Evolutionary conservation across 495 filamentous ascomycete genomes (phyloP).

Genomic region (Aspergillus incahuasiensis): DNA sequence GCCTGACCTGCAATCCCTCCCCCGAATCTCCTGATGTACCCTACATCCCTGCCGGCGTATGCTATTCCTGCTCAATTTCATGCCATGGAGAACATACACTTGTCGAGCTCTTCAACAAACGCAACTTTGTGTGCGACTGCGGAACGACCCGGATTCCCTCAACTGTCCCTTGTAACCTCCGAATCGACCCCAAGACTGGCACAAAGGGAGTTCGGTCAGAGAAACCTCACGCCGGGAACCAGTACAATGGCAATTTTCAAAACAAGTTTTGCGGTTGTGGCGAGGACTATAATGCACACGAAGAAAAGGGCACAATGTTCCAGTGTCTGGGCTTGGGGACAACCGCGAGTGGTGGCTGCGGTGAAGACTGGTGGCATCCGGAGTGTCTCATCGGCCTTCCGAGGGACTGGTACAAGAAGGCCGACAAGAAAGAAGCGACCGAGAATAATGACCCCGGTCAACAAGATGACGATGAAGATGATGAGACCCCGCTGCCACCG

Average conservation of each 20-base stretch:
- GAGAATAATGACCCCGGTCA: constrained; percentile 13
- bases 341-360: constrained; percentile 77
- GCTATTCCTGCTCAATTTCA: constrained; percentile 93
- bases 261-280: constrained; percentile 91
- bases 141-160: constrained; percentile 76
- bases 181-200: constrained; percentile 67
- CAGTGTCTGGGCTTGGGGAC: constrained; percentile 88
- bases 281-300: constrained; percentile 75
- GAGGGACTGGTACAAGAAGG: constrained; percentile 42
- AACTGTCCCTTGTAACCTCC: constrained; percentile 68
- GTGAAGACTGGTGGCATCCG: constrained; percentile 99
- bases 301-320: constrained; percentile 98
- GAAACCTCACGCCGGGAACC: constrained; percentile 64
- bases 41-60: constrained; percentile 79
- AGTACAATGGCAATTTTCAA: constrained; percentile 91
- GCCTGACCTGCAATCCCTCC: constrained; percentile 87
- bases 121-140: constrained; percentile 95
- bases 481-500: constrained; percentile 62
- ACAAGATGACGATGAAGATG: constrained; percentile 41
- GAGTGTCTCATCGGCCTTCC: constrained; percentile 83
- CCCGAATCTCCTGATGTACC: constrained; percentile 53
- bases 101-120: constrained; percentile 93
- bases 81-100: constrained; percentile 94
- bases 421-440: constrained; percentile 28
- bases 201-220: constrained; percentile 76